phyloP scores from a whole-genome alignment of 306 rosid genomes.

The Datisca glomerata region DNA sequence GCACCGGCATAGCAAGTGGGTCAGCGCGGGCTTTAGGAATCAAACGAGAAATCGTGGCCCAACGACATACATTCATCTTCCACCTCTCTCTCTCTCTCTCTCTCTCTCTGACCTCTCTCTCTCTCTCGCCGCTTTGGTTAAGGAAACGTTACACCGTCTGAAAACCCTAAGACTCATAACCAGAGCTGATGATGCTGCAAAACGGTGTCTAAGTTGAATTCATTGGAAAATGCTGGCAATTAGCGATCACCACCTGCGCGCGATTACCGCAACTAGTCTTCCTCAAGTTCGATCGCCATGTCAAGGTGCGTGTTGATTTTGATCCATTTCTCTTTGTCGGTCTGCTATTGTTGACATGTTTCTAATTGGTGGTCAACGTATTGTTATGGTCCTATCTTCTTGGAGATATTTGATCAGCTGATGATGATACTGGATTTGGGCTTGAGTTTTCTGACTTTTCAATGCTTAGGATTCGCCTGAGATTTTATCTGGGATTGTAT shows the following conservation, averaged over 20 bases:
- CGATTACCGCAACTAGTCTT: conserved; percentile 6
- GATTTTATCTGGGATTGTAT: not conserved
- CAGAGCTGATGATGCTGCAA: conserved; percentile 4
- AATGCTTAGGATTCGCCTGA: no score
- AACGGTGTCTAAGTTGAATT: conserved; percentile 1
- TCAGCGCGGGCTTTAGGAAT: not conserved
- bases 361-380: not conserved
- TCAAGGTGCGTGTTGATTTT: conserved; percentile 24
- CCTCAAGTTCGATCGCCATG: conserved; percentile 29
- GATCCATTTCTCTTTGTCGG: not conserved
- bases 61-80: not conserved
- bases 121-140: not conserved
- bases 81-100: not conserved
- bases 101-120: not conserved
- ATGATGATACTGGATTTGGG: not conserved
- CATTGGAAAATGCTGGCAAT: conserved; percentile 26
- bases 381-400: not conserved
- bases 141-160: not conserved
- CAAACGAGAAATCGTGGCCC: not conserved
- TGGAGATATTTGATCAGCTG: not conserved
- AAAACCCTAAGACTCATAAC: conserved; percentile 1
- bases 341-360: not conserved
- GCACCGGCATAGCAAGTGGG: not conserved
- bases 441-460: not conserved
- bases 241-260: conserved; percentile 14